phyloP scores from a whole-genome alignment of 106 monocot species.

The Cymbidium sinense region DNA sequence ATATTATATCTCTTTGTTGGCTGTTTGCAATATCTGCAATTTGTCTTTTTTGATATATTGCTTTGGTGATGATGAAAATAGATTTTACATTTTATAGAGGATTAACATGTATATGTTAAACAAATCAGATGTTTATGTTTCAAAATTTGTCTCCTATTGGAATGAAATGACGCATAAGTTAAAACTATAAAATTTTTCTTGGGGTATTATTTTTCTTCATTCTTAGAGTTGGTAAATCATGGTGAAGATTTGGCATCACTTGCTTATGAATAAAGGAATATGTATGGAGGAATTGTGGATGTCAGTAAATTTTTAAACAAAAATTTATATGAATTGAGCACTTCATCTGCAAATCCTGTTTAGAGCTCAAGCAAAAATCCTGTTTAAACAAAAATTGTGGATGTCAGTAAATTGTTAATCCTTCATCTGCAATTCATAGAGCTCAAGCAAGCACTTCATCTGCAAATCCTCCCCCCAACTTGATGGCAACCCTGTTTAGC shows the following conservation, averaged over 20 bases:
- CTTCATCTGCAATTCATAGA: slow-evolving; percentile 91
- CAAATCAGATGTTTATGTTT: neutral
- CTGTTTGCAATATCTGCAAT: neutral
- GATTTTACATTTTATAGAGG: neutral
- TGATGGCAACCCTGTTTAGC: slow-evolving; percentile 64
- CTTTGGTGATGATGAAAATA: neutral
- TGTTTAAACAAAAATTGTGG: too few relatives aligned
- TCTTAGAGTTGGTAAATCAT: neutral
- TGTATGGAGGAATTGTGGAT: neutral
- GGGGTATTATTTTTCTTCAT: neutral
- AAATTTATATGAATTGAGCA: neutral
- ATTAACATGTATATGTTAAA: neutral
- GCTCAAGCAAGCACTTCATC: slow-evolving; percentile 92
- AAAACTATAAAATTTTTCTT: neutral
- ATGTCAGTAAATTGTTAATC: too few relatives aligned
- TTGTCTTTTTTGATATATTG: neutral
- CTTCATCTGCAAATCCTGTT: too few relatives aligned
- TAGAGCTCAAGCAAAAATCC: too few relatives aligned
- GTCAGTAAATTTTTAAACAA: neutral
- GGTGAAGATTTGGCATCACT: neutral
- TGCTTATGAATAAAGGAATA: neutral
- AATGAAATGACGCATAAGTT: neutral
- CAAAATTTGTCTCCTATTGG: neutral
- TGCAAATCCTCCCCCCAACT: slow-evolving; percentile 89
- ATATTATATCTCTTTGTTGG: neutral